These are phyloP conservation scores for Clavispora asparagi DNA, from an alignment of 805 yeast genomes.

Conservation along the genomic window DNA sequence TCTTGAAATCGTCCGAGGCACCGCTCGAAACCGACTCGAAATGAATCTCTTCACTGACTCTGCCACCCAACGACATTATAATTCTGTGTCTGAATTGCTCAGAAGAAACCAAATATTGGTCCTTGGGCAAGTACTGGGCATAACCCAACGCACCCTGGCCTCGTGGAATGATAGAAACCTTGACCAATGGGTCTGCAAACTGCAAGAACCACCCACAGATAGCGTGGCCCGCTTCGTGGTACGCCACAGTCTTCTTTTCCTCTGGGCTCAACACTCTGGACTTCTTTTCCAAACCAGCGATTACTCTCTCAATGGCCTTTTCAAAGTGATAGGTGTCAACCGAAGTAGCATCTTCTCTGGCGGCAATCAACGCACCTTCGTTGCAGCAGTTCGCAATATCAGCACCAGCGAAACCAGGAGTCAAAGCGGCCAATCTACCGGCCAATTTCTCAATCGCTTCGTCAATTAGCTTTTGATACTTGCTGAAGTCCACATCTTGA, in stretches of 20 bases:
- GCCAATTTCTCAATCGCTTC: constrained; percentile 43
- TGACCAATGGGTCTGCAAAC: constrained; percentile 87
- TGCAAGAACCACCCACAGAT: constrained; percentile 95
- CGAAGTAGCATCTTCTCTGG: constrained; percentile 66
- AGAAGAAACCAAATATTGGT: constrained; percentile 70
- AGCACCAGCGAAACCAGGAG: constrained; percentile 98
- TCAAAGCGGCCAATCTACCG: constrained; percentile 88
- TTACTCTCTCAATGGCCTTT: constrained; percentile 93
- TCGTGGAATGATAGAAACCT: constrained; percentile 94
- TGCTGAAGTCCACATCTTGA: constrained; percentile 35
- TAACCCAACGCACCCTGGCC: constrained; percentile 97
- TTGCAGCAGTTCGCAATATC: constrained; percentile 96
- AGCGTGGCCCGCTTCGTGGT: constrained; percentile 99
- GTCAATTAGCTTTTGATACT: constrained; percentile 34
- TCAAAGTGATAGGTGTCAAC: constrained; percentile 84
- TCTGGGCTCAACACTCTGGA: constrained; percentile 76
- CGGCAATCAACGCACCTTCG: constrained; percentile 96
- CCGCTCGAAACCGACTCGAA: constrained; percentile 93
- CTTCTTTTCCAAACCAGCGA: constrained; percentile 93
- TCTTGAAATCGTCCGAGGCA: constrained; percentile 93
- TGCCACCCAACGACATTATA: constrained; percentile 96
- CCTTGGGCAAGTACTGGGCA: constrained; percentile 96
- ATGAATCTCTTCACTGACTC: constrained; percentile 92
- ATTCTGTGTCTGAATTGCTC: constrained; percentile 82
- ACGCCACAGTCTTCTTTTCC: constrained; percentile 88